These are phyloP conservation scores for Cutaneotrichosporon cutaneum DNA, from an alignment of 1,284 basidiomycete genomes.

Conservation along the genomic window DNA sequence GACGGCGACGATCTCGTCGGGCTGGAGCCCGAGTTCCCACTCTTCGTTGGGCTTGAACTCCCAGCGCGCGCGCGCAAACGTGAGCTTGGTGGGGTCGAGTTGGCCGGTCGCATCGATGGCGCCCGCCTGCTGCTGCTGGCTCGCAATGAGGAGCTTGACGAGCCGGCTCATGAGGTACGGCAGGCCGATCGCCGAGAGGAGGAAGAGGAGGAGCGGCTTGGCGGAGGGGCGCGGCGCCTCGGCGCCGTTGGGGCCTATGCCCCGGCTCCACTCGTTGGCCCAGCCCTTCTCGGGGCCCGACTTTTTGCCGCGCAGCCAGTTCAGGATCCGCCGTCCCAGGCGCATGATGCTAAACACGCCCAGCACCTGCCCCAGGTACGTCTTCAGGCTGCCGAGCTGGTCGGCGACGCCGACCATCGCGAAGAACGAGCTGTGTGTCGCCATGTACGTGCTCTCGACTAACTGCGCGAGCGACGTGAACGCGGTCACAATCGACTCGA, in stretches of 20 bases:
- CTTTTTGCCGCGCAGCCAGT: constrained; percentile 57
- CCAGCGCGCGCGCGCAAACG: constrained; percentile 84
- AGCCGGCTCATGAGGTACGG: constrained; percentile 93
- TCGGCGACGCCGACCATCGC: constrained; percentile 98
- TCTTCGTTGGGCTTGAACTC: constrained; percentile 72
- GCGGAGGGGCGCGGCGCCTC: constrained; percentile 65
- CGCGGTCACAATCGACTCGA: constrained; percentile 93
- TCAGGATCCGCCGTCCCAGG: constrained; percentile 58
- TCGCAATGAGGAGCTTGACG: constrained; percentile 74
- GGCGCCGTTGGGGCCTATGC: constrained; percentile 29
- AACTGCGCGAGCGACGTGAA: constrained; percentile 96
- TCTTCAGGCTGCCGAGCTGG: constrained; percentile 86
- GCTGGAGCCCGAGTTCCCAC: constrained; percentile 76
- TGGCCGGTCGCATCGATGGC: constrained; percentile 28
- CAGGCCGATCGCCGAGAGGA: constrained; percentile 90
- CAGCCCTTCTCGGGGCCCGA: constrained; percentile 53
- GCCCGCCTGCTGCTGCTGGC: constrained; percentile 49
- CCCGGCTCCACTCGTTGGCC: constrained; percentile 52
- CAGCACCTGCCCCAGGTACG: constrained; percentile 89
- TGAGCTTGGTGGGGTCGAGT: constrained; percentile 62
- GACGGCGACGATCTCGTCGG: constrained; percentile 93
- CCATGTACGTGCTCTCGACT: constrained; percentile 97
- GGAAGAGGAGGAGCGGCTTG: constrained; percentile 91
- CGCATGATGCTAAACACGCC: constrained; percentile 85
- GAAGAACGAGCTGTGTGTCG: constrained; percentile 96